Percentiles rank a stretch among this genome's conserved stretches.
These are phyloP conservation scores for Sugiyamaella paludigena DNA, from an alignment of 1,139 yeast genomes.

Conservation along the genomic window DNA sequence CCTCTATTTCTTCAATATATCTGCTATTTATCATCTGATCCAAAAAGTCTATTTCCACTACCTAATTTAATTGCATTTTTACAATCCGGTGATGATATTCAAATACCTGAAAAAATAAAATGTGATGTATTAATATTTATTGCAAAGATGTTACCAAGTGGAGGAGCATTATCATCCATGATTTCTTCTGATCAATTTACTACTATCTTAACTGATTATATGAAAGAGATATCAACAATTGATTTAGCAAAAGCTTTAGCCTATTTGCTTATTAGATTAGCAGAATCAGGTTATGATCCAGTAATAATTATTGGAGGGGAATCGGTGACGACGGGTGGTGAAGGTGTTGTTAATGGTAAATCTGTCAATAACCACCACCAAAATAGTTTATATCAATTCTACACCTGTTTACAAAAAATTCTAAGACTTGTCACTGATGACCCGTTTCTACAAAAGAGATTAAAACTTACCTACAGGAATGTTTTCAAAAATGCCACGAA, in stretches of 20 bases:
- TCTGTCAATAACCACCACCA: too few species aligned
- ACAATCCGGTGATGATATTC: neutral
- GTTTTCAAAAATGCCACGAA: neutral
- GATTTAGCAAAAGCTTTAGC: slow-evolving; percentile 2
- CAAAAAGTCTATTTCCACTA: slow-evolving; percentile 28
- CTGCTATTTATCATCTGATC: slow-evolving; percentile 31
- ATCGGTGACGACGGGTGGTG: neutral
- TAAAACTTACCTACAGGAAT: neutral
- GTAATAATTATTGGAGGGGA: neutral
- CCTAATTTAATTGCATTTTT: slow-evolving; percentile 24
- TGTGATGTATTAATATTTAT: slow-evolving; percentile 6
- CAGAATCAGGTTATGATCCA: slow-evolving; percentile 2
- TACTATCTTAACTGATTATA: slow-evolving; percentile 1
- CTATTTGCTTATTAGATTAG: slow-evolving; percentile 3
- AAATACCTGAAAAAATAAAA: neutral
- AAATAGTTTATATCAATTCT: neutral
- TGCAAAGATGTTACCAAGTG: neutral
- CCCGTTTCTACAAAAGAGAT: slow-evolving; percentile 1
- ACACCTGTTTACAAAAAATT: neutral
- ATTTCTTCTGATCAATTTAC: slow-evolving; percentile 1
- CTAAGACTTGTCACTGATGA: neutral
- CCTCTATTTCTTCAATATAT: slow-evolving; percentile 37
- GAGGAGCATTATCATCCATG: slow-evolving; percentile 1
- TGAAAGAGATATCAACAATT: neutral
- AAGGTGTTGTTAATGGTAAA: neutral